Evolutionary conservation across 2,329 filamentous ascomycete species (phyloP).

Genomic region (Colletotrichum lindemuthianum): DNA sequence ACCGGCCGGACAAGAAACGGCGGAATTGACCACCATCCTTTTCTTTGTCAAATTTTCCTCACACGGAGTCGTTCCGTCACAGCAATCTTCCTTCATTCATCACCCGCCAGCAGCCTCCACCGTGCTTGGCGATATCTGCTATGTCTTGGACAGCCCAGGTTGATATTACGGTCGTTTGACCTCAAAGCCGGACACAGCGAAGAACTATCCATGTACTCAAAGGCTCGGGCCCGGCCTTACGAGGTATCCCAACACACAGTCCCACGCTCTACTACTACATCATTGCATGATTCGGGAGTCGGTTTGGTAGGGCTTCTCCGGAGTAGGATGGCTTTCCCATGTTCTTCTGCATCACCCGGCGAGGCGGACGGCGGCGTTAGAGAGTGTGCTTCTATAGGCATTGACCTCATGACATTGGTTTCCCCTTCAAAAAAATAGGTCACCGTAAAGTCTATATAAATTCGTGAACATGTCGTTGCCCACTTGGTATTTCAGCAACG

Average conservation of each 20-base stretch:
- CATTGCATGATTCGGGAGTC: constrained; percentile 35
- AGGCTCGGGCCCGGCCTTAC: background rate
- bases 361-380: constrained; percentile 34
- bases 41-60: too few species aligned
- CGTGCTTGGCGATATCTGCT: background rate
- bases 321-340: constrained; percentile 17
- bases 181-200: constrained; percentile 2
- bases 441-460: background rate
- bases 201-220: constrained; percentile 18
- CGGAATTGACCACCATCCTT: too few species aligned
- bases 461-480: background rate
- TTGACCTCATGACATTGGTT: constrained; percentile 31
- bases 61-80: too few species aligned
- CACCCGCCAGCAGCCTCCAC: too few species aligned
- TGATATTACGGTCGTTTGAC: background rate
- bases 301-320: constrained; percentile 22
- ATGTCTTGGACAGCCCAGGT: too few species aligned
- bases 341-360: constrained; percentile 34
- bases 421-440: constrained; percentile 11
- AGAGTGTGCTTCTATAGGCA: constrained; percentile 32
- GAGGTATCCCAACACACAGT: background rate
- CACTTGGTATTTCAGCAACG: constrained; percentile 12
- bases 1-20: too few species aligned
- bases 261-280: constrained; percentile 15
- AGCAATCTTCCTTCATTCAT: too few species aligned